Conservation (phyloP, 352 stramenopile genomes). For the Globisporangium yorkense region DNA sequence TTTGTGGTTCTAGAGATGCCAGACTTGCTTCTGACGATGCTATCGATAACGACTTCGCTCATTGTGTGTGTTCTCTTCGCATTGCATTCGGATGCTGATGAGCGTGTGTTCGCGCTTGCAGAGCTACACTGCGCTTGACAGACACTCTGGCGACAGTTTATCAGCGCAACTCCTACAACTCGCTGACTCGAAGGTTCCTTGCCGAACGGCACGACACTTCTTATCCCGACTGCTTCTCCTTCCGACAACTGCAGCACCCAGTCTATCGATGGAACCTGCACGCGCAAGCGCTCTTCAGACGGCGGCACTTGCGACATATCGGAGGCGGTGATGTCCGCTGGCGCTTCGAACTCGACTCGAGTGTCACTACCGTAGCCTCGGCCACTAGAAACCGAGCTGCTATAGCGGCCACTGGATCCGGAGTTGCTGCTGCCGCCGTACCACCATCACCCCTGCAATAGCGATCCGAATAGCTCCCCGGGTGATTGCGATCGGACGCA, state of each 20-base stretch:
- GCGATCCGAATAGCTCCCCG: slow-evolving; percentile 9
- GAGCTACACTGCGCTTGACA: not conserved
- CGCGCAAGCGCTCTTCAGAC: slow-evolving; percentile 40
- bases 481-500: slow-evolving; percentile 2
- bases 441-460: slow-evolving; percentile 1
- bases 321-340: slow-evolving; percentile 21
- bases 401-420: slow-evolving; percentile 21
- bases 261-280: slow-evolving; percentile 39
- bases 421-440: slow-evolving; percentile 7
- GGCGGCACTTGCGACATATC: slow-evolving; percentile 46
- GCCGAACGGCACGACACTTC: not conserved
- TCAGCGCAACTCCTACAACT: not conserved
- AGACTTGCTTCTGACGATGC: too few relatives aligned
- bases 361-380: slow-evolving; percentile 24
- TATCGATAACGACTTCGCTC: too few relatives aligned
- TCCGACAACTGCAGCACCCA: too few relatives aligned
- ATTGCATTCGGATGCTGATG: slow-evolving; percentile 9
- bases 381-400: slow-evolving; percentile 15
- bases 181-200: not conserved
- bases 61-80: too few relatives aligned
- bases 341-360: slow-evolving; percentile 31
- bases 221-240: not conserved
- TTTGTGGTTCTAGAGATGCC: not conserved
- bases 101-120: slow-evolving; percentile 23
- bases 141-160: not conserved